A percentile compares a stretch with the other conserved stretches of the same genome.
Evolutionary conservation across 2,329 filamentous ascomycete species (phyloP).

Genomic region (Kalaharituber pfeilii): DNA sequence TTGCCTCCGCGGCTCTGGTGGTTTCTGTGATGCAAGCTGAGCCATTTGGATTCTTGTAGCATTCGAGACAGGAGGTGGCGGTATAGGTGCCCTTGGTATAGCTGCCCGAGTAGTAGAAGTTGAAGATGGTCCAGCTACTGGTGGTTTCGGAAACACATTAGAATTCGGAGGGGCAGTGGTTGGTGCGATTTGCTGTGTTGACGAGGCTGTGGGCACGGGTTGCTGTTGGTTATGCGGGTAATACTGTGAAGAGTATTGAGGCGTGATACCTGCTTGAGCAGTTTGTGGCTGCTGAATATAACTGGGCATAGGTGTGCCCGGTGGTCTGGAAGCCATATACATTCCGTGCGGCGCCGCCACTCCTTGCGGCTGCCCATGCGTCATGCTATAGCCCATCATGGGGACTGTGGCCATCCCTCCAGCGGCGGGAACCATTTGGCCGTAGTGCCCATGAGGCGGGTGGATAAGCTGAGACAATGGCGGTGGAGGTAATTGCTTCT

Average conservation of each 20-base stretch:
- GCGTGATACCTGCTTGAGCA: background rate
- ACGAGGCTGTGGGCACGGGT: no score
- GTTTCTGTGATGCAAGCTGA: background rate
- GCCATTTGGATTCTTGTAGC: background rate
- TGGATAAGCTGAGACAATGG: background rate
- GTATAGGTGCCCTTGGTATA: background rate
- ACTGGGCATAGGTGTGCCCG: background rate
- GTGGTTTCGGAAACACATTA: background rate
- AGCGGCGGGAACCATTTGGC: background rate
- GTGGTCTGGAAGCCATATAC: background rate
- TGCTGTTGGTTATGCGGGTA: background rate
- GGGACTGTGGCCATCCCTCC: background rate
- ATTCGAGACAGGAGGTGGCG: background rate
- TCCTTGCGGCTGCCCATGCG: background rate
- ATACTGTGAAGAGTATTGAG: background rate
- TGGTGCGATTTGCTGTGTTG: background rate
- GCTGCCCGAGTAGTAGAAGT: background rate
- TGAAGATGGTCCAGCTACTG: background rate
- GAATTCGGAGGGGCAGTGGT: background rate
- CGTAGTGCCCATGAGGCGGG: background rate
- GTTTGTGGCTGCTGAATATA: background rate
- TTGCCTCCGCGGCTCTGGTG: background rate
- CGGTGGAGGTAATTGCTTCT: slow-evolving; percentile 6
- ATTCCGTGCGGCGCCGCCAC: background rate
- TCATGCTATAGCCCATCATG: background rate